Base-by-base conservation (phyloP, 1,284 basidiomycete genomes). In the Amanita bisporigera region DNA sequence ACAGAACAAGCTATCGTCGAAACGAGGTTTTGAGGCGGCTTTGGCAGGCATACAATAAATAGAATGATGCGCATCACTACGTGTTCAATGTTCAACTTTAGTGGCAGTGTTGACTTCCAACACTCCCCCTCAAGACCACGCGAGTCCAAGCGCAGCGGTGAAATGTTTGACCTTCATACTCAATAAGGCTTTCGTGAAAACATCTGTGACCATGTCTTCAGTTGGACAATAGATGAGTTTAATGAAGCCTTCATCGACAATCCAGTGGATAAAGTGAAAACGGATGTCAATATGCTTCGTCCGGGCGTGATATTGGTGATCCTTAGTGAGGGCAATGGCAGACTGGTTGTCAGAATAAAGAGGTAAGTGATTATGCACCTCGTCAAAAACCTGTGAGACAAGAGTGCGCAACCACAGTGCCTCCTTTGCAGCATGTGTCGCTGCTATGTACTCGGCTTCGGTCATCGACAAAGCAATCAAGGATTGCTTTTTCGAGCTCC, bases 271-370 rank as follows among this genome's bases (percentile, higher is more conserved):
- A 50, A 58, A 64, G 61, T 71, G 63, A 41, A 67, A 69, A 17
- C 63, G 63, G 24, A 69, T 59, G 57, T 67, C 64, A 41, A 70
- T 69, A 61, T 69, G 67, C 21, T 69, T 69, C 10, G 67, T 70
- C 2, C 54, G 64, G 24, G 36, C 63, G 24, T 69, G 68, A 41
- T 54, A 69, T 6, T 49, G 52, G 26, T 65, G 26, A 38, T 70
- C 64, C n/a, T 70, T 68, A 10, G 67, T 60, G n/a, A 70, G 41
- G 1, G 21, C 19, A 2, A 69, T 71, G 1, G 70, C 66, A 26
- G 62, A 63, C 41, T 69, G 60, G 36, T 71, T 71, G 50, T 69
- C 66, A 24, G 54, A 63, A 41, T 60, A 59, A 12, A 71, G 31
- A n/a, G 40, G 47, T 36, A 54, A 60, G 57, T 49, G 63, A 19